Evolutionary conservation across 176 grass and related monocot genomes (phyloP), one percentile per base, ranked within the genome.

Genomic region (Olyra latifolia): DNA sequence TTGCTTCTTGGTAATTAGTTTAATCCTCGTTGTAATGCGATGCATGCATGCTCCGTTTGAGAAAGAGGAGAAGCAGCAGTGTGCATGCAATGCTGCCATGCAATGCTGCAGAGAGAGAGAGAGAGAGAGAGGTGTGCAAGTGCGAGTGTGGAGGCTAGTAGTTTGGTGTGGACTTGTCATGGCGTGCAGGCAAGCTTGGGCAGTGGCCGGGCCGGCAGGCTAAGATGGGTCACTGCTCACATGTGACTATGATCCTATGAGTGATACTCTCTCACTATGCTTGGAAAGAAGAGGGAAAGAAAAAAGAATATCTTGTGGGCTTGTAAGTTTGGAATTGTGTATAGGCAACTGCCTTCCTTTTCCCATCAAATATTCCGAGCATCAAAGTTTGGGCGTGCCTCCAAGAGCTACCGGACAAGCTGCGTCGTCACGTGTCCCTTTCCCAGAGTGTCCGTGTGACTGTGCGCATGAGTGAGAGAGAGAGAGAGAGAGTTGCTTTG

Each of bases 321-420:
- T 80, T 80, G 70, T 6, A 89, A 76, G 70, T 80, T 76, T 89
- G 76, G 82, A 84, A 63, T 60, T 59, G 69, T 58, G 79, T 72
- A 75, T 75, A 29, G 79, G 32, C 78, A 41, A 63, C 13, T 22
- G 50, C 55, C 10, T 4, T 19, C 17, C 71, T 82, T 77, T 82
- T 48, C 75, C 45, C 87, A 25, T 85, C 40, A 89, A 85, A 89
- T 89, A 85, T 89, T 89, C 87, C 40, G 28, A 10, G 77, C 72
- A 85, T 85, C 88, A 72, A 66, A 72, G 72, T 50, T 7, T 10
- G 83, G 53, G 72, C 10, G 47, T 52, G 66, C 4, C 5, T 77
- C 88, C 88, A 89, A 67, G 83, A 0, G 83, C 83, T 81, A 89
- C 6, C 3, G 22, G 83, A 85, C 88, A 86, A 82, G 32, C 32